Conservation (phyloP, 805 yeast species). For the Priceomyces medius region DNA sequence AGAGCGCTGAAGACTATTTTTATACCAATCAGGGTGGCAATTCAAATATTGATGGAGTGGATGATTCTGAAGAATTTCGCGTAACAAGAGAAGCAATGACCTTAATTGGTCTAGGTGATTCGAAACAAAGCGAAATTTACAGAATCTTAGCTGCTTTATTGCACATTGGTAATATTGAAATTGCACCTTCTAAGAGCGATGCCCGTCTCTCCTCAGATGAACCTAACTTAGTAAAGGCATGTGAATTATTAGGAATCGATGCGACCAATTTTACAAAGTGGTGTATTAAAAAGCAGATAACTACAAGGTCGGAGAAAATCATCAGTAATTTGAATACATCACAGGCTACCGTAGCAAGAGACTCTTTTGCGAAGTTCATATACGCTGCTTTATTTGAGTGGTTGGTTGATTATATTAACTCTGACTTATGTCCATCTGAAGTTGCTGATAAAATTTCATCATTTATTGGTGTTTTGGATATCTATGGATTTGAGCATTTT, state of each 20-base stretch:
- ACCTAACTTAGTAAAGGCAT: constrained; percentile 77
- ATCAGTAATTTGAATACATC: constrained; percentile 75
- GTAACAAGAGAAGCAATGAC: constrained; percentile 74
- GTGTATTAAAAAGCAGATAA: constrained; percentile 89
- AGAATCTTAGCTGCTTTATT: constrained; percentile 81
- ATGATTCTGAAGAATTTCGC: constrained; percentile 75
- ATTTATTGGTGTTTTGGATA: constrained; percentile 95
- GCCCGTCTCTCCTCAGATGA: constrained; percentile 84
- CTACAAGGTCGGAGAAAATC: constrained; percentile 90
- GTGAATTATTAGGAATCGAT: constrained; percentile 81
- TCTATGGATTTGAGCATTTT: constrained; percentile 96
- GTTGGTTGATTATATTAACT: constrained; percentile 83
- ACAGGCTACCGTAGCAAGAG: constrained; percentile 89
- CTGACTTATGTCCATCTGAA: constrained; percentile 75
- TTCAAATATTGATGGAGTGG: constrained; percentile 67
- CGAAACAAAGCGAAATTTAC: constrained; percentile 67
- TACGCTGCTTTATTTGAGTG: constrained; percentile 93
- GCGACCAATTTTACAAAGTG: constrained; percentile 76
- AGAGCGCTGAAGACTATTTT: constrained; percentile 64
- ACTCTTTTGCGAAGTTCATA: constrained; percentile 93
- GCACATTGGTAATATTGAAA: constrained; percentile 89
- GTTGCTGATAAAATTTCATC: constrained; percentile 58
- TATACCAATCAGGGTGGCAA: constrained; percentile 91
- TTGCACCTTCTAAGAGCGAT: constrained; percentile 79
- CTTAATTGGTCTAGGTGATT: constrained; percentile 69